phyloP scores from a whole-genome alignment of 106 monocot species.

The Apostasia shenzhenica region DNA sequence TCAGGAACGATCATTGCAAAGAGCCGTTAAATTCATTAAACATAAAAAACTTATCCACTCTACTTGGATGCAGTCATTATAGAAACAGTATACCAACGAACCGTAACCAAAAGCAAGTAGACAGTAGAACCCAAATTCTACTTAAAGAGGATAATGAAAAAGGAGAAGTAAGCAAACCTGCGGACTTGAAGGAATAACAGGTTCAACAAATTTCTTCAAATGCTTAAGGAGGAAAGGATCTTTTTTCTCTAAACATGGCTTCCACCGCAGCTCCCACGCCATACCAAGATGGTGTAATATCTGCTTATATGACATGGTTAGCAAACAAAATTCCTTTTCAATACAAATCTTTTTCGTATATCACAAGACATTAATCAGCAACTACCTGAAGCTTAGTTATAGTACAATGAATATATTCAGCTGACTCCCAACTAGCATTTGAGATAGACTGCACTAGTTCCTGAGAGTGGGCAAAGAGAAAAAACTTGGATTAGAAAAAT shows the following conservation, averaged over 20 bases:
- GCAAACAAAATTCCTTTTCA: background rate
- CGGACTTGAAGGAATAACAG: slow-evolving; percentile 43
- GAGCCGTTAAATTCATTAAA: too few species aligned
- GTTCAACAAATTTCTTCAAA: slow-evolving; percentile 15
- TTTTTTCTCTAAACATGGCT: slow-evolving; percentile 7
- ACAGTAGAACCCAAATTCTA: too few species aligned
- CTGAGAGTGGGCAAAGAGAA: slow-evolving; percentile 18
- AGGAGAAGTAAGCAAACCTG: slow-evolving; percentile 38
- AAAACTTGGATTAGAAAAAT: background rate
- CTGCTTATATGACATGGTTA: slow-evolving; percentile 24
- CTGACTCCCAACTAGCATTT: slow-evolving; percentile 79
- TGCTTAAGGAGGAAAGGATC: slow-evolving; percentile 6
- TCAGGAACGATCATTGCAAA: too few species aligned
- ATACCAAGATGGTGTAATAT: slow-evolving; percentile 73
- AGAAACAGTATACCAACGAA: too few species aligned
- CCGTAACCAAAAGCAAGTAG: too few species aligned
- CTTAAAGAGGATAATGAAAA: background rate
- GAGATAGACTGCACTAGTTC: slow-evolving; percentile 60
- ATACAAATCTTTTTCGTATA: background rate
- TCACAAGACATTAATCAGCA: slow-evolving; percentile 1
- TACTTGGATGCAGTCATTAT: too few species aligned
- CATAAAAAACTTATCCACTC: too few species aligned
- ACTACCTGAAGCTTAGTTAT: slow-evolving; percentile 83
- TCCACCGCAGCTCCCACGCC: slow-evolving; percentile 88
- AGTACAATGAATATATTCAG: slow-evolving; percentile 67